These are phyloP conservation scores for Pezicula radicicola DNA, from an alignment of 2,329 filamentous ascomycete species.

Conservation along the genomic window DNA sequence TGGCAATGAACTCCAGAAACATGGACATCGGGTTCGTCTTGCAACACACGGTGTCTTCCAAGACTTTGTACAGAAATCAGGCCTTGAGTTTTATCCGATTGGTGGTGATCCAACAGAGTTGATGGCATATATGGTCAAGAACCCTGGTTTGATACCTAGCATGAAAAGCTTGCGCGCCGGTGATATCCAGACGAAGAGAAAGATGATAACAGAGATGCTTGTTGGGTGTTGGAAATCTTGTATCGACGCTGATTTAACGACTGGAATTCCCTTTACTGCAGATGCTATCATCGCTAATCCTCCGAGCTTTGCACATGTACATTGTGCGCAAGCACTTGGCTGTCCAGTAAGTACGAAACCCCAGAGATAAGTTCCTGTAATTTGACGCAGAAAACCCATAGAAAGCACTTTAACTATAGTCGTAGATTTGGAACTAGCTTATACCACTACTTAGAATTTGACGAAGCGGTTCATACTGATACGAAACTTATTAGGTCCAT, in stretches of 20 bases:
- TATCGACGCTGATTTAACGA: constrained; percentile 49
- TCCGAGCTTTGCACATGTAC: constrained; percentile 42
- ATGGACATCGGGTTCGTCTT: constrained; percentile 53
- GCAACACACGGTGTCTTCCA: constrained; percentile 54
- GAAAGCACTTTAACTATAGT: too few relatives aligned
- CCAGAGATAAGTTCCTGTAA: too few relatives aligned
- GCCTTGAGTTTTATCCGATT: constrained; percentile 57
- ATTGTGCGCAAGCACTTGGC: constrained; percentile 56
- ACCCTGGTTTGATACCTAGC: constrained; percentile 78
- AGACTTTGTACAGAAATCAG: constrained; percentile 46
- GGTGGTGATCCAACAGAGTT: constrained; percentile 68
- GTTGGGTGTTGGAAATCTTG: constrained; percentile 82
- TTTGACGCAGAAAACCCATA: too few relatives aligned
- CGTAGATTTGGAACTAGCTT: too few relatives aligned
- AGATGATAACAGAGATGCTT: constrained; percentile 73
- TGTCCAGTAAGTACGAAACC: constrained; percentile 39
- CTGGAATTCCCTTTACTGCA: constrained; percentile 18
- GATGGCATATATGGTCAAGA: constrained; percentile 91
- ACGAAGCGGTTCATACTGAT: too few relatives aligned
- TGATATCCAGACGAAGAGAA: constrained; percentile 68
- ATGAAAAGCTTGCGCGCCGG: constrained; percentile 70
- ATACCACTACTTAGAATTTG: too few relatives aligned
- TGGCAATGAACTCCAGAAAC: constrained; percentile 49
- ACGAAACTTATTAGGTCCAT: constrained; percentile 27
- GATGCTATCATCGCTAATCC: constrained; percentile 24